Base-by-base conservation (phyloP, 768 basidiomycete species). In the Tricholoma bakamatsutake region DNA sequence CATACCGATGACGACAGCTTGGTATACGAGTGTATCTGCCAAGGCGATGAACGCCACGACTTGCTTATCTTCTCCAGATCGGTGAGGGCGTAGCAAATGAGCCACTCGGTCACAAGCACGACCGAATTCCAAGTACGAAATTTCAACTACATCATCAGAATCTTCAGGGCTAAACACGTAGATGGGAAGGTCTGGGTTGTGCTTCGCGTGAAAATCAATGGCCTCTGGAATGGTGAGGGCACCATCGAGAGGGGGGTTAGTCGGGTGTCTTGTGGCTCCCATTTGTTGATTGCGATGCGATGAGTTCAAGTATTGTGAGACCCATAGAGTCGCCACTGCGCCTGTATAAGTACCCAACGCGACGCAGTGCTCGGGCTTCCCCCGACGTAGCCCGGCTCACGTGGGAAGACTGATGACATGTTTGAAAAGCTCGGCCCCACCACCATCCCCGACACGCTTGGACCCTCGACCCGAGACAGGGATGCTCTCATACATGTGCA, bases 51-150 rank as follows among this genome's bases (percentile, higher is more conserved):
- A 57, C 0, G 63, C 69, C 11, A 73, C 37, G 1, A 72, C 59
- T 12, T 55, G 61, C 6, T 59, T 61, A 24, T 69, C 65, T 4
- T 54, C 40, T 0, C 67, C 58, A 33, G 33, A 48, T 0, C 69
- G 62, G 6, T 53, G 42, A 0, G 72, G 72, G 10, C 71, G 65
- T 21, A 76, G 34, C 17, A 62, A 56, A 47, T 70, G 69, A 0
- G 74, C 73, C 24, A 70, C 61, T 2, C 74, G 69, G 50, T 77
- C 72, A 35, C 67, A 69, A 1, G 75, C 77, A 11, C 70, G 71
- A n/a, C 64, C 66, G 53, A 76, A 78, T 47, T 78, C 73, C 7
- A 73, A 52, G 42, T 66, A 69, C 1, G 69, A 65, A 15, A 78
- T 64, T 21, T 59, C 40, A 0, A 59, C 59, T 42, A 66, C 47